phyloP scores from a whole-genome alignment of 441 rosid genomes.

The Viola pubescens region DNA sequence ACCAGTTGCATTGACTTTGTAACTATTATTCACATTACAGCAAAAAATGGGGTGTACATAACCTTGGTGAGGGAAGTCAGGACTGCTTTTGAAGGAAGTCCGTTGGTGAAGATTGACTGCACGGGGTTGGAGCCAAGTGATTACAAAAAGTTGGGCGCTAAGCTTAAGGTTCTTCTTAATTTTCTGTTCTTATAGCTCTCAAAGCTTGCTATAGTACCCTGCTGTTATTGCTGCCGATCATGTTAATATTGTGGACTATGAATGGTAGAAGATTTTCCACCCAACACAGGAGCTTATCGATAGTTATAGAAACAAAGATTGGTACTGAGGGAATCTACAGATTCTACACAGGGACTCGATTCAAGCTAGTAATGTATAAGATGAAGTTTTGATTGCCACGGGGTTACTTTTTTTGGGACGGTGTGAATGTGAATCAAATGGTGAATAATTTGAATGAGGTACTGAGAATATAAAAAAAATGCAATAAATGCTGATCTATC shows the following conservation, averaged over 20 bases:
- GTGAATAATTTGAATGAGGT: neutral
- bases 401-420: neutral
- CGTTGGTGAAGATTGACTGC: slow-evolving; percentile 75
- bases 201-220: no score
- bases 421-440: no score
- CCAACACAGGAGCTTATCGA: no score
- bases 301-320: no score
- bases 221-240: no score
- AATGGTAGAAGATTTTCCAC: no score
- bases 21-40: slow-evolving; percentile 32
- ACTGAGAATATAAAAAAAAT: neutral
- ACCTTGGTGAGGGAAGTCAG: slow-evolving; percentile 69
- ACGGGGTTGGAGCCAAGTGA: slow-evolving; percentile 72
- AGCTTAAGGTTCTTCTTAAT: slow-evolving; percentile 56
- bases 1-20: neutral
- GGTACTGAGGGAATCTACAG: no score
- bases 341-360: no score
- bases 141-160: slow-evolving; percentile 88
- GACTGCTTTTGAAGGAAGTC: slow-evolving; percentile 79
- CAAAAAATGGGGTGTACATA: slow-evolving; percentile 76
- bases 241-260: no score
- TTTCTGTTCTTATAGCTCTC: slow-evolving; percentile 8
- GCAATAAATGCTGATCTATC: neutral
- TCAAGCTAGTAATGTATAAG: no score
- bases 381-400: neutral